These are phyloP conservation scores for Escovopsis sp. DNA, from an alignment of 2,329 filamentous ascomycete genomes.

Conservation along the genomic window DNA sequence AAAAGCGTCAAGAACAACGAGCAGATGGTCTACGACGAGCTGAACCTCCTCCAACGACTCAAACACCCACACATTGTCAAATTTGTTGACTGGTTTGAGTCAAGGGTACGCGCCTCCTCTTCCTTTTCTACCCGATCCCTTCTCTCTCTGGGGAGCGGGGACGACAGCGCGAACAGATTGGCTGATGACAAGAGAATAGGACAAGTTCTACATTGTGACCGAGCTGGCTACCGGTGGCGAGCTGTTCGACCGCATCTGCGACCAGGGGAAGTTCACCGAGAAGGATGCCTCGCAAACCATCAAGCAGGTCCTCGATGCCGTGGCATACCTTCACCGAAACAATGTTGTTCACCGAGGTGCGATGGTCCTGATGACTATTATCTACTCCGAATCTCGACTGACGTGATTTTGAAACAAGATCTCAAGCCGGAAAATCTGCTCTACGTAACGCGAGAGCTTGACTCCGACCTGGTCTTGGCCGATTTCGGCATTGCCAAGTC, in stretches of 20 bases:
- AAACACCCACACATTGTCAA: conserved; percentile 92
- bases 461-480: conserved; percentile 82
- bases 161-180: background rate
- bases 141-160: background rate
- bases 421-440: conserved; percentile 96
- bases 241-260: conserved; percentile 94
- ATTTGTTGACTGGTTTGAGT: conserved; percentile 99
- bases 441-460: conserved; percentile 58
- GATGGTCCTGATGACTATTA: background rate
- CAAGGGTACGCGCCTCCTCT: conserved; percentile 47
- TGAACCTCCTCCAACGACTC: conserved; percentile 81
- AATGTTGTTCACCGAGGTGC: conserved; percentile 91
- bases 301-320: conserved; percentile 80
- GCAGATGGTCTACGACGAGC: conserved; percentile 95
- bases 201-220: conserved; percentile 99
- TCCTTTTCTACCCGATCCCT: background rate
- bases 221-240: conserved; percentile 92
- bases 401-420: conserved; percentile 37
- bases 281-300: conserved; percentile 96
- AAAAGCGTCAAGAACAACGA: conserved; percentile 98
- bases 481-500: conserved; percentile 99
- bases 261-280: conserved; percentile 95
- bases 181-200: conserved; percentile 33
- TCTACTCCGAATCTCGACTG: background rate
- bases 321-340: conserved; percentile 86